These are phyloP conservation scores for Sporothrix curviconia DNA, from an alignment of 2,329 filamentous ascomycete species.

Conservation along the genomic window DNA sequence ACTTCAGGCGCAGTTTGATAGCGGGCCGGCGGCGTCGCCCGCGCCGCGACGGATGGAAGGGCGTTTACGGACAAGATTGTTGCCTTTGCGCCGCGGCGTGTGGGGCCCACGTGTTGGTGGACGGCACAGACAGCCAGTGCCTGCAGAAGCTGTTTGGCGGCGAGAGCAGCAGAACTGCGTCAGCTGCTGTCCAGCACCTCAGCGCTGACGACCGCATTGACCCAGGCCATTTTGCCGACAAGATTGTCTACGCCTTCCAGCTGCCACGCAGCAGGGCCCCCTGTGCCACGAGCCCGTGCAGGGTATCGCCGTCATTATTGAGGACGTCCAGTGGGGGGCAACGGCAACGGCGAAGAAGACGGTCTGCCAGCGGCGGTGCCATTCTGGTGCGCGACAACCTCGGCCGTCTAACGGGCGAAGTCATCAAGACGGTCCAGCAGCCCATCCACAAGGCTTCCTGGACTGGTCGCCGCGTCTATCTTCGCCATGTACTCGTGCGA, in stretches of 20 bases:
- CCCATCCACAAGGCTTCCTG: constrained; percentile 76
- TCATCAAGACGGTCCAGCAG: constrained; percentile 82
- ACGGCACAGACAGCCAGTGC: constrained; percentile 65
- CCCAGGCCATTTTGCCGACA: constrained; percentile 73
- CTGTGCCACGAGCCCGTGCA: constrained; percentile 90
- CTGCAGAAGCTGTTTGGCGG: constrained; percentile 61
- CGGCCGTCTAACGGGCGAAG: constrained; percentile 81
- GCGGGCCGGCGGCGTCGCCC: constrained; percentile 36
- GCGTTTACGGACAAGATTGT: constrained; percentile 71
- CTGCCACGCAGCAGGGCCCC: constrained; percentile 80
- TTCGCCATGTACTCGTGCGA: constrained; percentile 98
- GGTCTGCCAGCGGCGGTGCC: background rate
- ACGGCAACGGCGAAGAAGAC: constrained; percentile 37
- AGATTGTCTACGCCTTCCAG: constrained; percentile 90
- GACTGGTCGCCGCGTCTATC: constrained; percentile 96
- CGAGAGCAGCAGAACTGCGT: constrained; percentile 30
- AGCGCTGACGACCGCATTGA: constrained; percentile 45
- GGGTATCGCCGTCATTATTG: constrained; percentile 84
- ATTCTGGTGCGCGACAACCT: constrained; percentile 49
- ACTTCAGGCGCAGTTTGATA: constrained; percentile 66
- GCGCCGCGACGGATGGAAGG: constrained; percentile 66
- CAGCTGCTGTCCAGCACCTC: constrained; percentile 25
- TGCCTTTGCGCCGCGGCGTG: constrained; percentile 81
- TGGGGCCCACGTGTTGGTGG: constrained; percentile 81
- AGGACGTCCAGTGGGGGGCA: constrained; percentile 62